Evolutionary conservation across 768 basidiomycete species (phyloP).

Genomic region (Naganishia vaughanmartiniae): DNA sequence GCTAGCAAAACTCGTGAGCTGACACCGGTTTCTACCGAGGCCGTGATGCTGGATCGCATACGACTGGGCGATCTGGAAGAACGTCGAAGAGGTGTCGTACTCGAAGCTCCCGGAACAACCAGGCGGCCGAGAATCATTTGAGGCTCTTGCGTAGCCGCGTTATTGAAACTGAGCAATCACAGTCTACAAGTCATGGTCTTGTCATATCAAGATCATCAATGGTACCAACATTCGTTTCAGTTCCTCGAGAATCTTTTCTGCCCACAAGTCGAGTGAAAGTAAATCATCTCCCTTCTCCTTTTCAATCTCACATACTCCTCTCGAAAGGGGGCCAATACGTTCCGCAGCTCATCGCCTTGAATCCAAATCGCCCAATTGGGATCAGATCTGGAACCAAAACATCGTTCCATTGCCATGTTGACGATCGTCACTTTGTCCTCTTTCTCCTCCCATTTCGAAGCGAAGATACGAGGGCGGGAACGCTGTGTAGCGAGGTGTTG

Average conservation of each 20-base stretch:
- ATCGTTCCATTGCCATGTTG: constrained; percentile 8
- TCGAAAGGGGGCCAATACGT: neutral
- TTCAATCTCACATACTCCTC: constrained; percentile 6
- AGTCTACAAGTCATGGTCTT: too few relatives aligned
- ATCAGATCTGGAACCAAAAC: neutral
- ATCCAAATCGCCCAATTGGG: constrained; percentile 1
- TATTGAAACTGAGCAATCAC: too few relatives aligned
- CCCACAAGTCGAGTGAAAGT: neutral
- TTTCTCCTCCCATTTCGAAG: neutral
- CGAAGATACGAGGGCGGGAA: constrained; percentile 1
- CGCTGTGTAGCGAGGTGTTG: neutral
- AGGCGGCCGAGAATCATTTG: too few relatives aligned
- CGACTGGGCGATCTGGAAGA: too few relatives aligned
- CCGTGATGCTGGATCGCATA: too few relatives aligned
- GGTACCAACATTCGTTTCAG: constrained; percentile 5
- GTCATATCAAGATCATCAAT: too few relatives aligned
- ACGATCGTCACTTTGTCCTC: neutral
- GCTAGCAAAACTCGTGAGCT: too few relatives aligned
- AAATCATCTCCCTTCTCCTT: neutral
- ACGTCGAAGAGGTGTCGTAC: too few relatives aligned
- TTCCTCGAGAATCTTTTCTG: neutral
- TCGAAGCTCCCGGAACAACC: too few relatives aligned
- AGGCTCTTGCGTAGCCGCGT: too few relatives aligned
- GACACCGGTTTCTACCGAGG: too few relatives aligned
- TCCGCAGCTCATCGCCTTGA: neutral